Evolutionary conservation across 371 early-diverging fungal genomes (phyloP), one percentile per base, ranked within the genome.

Genomic region (Enterocytospora artemiae): DNA sequence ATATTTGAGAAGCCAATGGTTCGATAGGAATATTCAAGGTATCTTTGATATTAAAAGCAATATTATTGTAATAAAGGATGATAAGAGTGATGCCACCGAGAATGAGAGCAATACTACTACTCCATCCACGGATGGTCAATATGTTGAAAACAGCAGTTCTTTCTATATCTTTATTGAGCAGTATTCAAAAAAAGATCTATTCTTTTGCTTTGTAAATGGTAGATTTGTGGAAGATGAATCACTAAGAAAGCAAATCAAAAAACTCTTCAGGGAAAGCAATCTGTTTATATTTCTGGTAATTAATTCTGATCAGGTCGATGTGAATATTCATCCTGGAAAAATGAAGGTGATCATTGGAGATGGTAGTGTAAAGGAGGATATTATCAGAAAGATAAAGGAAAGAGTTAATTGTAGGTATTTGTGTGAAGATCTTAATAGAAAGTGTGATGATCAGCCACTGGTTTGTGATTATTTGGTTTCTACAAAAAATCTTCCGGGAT

Each of bases 291-390:
- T 93, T 69, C 70, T 96, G 31, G 84, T 86, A 32, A 82, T 93
- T 46, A 82, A 84, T 28, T 86, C 90, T 0, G 74, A 83, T 30
- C 84, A 84, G 55, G 86, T 95, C 0, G 96, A 96, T 77, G 95
- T 94, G 1, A 96, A 96, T 75, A 89, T 96, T 0, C 95, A 95
- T 78, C 94, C 96, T 0, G 89, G 92, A 34, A 95, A 95, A 67
- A 82, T 83, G 22, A 88, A 90, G 81, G 90, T 95, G 9, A 85
- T 87, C 55, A 87, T 95, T 57, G n/a, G n/a, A n/a, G n/a, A n/a
- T n/a, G n/a, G n/a, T n/a, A n/a, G n/a, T n/a, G n/a, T n/a, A n/a
- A n/a, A n/a, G n/a, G n/a, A n/a, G n/a, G n/a, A n/a, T n/a, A n/a
- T n/a, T n/a, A n/a, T n/a, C n/a, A n/a, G n/a, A n/a, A n/a, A n/a